A percentile compares a stretch with the other conserved stretches of the same genome.
Conservation (phyloP, 768 basidiomycete genomes). For the Leccinum variicolor region DNA sequence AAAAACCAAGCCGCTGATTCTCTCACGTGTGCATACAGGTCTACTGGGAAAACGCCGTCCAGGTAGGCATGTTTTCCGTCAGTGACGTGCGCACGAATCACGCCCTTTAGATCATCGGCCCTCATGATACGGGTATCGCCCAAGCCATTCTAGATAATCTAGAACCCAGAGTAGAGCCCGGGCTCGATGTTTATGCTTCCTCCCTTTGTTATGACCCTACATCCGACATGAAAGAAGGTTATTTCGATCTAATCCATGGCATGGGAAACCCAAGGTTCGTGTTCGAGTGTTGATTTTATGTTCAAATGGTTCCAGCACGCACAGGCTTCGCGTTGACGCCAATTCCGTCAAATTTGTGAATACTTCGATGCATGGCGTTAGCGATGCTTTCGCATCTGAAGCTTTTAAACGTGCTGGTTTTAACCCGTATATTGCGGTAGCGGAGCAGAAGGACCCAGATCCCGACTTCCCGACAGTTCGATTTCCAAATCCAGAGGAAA, state of each 20-base stretch:
- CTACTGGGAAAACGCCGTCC: constrained; percentile 87
- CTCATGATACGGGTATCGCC: constrained; percentile 80
- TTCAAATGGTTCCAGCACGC: background rate
- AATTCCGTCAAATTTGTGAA: constrained; percentile 63
- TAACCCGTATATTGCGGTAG: constrained; percentile 54
- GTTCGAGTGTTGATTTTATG: background rate
- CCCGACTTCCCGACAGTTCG: constrained; percentile 82
- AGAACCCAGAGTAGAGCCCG: constrained; percentile 46
- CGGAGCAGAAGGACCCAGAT: constrained; percentile 68
- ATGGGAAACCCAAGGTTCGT: constrained; percentile 20
- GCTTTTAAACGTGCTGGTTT: constrained; percentile 64
- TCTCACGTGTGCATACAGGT: constrained; percentile 45
- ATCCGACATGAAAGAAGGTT: constrained; percentile 52
- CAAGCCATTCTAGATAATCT: constrained; percentile 59
- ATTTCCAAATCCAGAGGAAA: constrained; percentile 91
- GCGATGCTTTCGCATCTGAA: constrained; percentile 55
- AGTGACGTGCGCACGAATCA: background rate
- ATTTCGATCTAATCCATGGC: constrained; percentile 43
- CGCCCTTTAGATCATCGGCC: constrained; percentile 66
- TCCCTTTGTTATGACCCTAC: constrained; percentile 55
- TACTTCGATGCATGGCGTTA: constrained; percentile 90
- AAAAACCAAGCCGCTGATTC: background rate
- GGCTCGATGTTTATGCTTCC: constrained; percentile 35
- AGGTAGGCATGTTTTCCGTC: constrained; percentile 40
- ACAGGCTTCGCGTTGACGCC: constrained; percentile 8